Evolutionary conservation across 192 early-diverging fungal genomes (phyloP).

Genomic region (Backusella parvicylindrica): DNA sequence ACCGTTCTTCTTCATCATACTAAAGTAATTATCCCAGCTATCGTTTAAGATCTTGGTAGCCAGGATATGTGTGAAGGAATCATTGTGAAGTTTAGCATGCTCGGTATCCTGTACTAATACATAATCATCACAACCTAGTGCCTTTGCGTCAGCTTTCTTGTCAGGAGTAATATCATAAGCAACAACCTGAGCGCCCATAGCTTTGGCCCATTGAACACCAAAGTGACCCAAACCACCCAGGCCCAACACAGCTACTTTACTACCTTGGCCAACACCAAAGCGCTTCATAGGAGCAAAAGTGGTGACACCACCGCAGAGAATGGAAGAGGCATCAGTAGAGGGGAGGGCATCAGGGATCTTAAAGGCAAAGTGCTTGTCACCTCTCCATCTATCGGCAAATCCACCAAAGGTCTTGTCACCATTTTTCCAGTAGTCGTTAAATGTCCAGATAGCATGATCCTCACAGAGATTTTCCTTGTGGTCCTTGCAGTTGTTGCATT

Average conservation of each 20-base stretch:
- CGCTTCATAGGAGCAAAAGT: slow-evolving; percentile 48
- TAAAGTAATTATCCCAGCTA: slow-evolving; percentile 2
- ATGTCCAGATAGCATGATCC: slow-evolving; percentile 50
- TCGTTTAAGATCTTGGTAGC: background rate
- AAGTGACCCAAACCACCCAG: slow-evolving; percentile 63
- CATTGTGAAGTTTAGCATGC: background rate
- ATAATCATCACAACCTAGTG: slow-evolving; percentile 55
- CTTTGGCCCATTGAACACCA: slow-evolving; percentile 54
- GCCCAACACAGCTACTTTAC: slow-evolving; percentile 55
- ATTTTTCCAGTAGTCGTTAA: slow-evolving; percentile 48
- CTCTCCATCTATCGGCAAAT: slow-evolving; percentile 41
- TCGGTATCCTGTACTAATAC: slow-evolving; percentile 3
- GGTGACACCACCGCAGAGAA: slow-evolving; percentile 78
- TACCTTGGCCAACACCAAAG: slow-evolving; percentile 35
- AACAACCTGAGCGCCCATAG: slow-evolving; percentile 42
- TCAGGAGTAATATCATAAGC: slow-evolving; percentile 47
- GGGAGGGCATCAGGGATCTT: slow-evolving; percentile 47
- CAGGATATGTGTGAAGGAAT: slow-evolving; percentile 1
- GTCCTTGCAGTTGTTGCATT: slow-evolving; percentile 37
- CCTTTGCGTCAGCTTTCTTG: slow-evolving; percentile 49
- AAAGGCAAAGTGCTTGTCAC: slow-evolving; percentile 56
- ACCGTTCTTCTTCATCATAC: background rate
- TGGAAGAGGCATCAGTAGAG: slow-evolving; percentile 55
- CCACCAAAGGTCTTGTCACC: slow-evolving; percentile 41
- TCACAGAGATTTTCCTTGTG: slow-evolving; percentile 42